Evolutionary conservation across 768 basidiomycete species (phyloP).

Genomic region (Leucocoprinus birnbaumii): DNA sequence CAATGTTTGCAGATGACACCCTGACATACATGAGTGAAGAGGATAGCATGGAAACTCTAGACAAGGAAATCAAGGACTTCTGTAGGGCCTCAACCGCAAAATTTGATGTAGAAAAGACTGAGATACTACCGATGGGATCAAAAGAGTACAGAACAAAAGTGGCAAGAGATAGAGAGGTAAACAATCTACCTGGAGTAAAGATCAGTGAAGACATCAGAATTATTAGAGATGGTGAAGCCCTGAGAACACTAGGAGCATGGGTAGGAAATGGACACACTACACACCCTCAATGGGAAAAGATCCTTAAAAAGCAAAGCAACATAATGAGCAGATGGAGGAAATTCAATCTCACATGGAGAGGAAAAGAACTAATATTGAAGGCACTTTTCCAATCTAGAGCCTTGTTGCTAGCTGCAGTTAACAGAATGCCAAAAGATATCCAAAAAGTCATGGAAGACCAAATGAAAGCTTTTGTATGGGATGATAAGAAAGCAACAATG

Average conservation of each 20-base stretch:
- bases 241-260: constrained; percentile 30
- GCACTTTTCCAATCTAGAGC: constrained; percentile 16
- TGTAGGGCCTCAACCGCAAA: constrained; percentile 22
- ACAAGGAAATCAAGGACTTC: not conserved
- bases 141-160: not conserved
- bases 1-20: constrained; percentile 36
- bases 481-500: constrained; percentile 9
- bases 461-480: constrained; percentile 22
- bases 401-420: constrained; percentile 18
- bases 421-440: constrained; percentile 21
- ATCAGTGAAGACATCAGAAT: constrained; percentile 22
- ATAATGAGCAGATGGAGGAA: constrained; percentile 20
- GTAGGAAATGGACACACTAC: constrained; percentile 24
- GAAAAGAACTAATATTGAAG: constrained; percentile 18
- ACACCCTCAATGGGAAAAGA: constrained; percentile 19
- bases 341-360: constrained; percentile 17
- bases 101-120: constrained; percentile 16
- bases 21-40: constrained; percentile 13
- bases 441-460: constrained; percentile 16
- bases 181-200: constrained; percentile 10
- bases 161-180: constrained; percentile 2
- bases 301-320: constrained; percentile 23
- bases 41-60: not conserved
- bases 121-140: constrained; percentile 28
- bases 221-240: constrained; percentile 24